A percentile compares a stretch with the other conserved stretches of the same genome.
phyloP scores from a whole-genome alignment of 2,329 filamentous ascomycete species.

The Teratosphaeria viscida region DNA sequence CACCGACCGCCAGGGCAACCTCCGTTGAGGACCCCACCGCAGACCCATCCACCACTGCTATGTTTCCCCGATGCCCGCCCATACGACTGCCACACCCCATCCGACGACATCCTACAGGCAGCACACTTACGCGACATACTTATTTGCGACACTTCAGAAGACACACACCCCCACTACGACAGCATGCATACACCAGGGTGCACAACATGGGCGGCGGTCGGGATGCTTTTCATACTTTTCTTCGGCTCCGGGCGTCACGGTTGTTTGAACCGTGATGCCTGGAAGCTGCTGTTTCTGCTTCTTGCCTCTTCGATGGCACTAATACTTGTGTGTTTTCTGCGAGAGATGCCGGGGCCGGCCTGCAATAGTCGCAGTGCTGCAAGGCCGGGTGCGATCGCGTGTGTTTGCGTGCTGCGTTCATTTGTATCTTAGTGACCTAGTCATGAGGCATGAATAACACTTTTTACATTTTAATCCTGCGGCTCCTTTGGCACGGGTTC shows the following conservation, averaged over 20 bases:
- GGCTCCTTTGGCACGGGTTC: neutral
- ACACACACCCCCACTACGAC: neutral
- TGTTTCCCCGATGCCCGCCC: neutral
- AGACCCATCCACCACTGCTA: neutral
- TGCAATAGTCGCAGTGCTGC: neutral
- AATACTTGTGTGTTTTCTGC: neutral
- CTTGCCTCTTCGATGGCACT: neutral
- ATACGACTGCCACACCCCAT: neutral
- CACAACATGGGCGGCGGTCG: neutral
- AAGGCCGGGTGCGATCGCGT: neutral
- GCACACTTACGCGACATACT: neutral
- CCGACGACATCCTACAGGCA: neutral
- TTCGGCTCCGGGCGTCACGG: neutral
- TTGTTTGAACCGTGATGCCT: neutral
- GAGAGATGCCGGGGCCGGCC: neutral
- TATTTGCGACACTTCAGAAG: neutral
- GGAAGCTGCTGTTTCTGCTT: neutral
- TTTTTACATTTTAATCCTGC: neutral
- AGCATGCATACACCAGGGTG: neutral
- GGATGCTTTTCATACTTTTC: neutral
- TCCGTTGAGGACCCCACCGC: neutral
- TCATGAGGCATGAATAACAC: neutral
- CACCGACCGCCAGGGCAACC: constrained; percentile 4
- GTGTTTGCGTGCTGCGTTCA: neutral
- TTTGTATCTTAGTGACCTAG: neutral